phyloP scores from a whole-genome alignment of 2,329 filamentous ascomycete species.

The Capronia americana region DNA sequence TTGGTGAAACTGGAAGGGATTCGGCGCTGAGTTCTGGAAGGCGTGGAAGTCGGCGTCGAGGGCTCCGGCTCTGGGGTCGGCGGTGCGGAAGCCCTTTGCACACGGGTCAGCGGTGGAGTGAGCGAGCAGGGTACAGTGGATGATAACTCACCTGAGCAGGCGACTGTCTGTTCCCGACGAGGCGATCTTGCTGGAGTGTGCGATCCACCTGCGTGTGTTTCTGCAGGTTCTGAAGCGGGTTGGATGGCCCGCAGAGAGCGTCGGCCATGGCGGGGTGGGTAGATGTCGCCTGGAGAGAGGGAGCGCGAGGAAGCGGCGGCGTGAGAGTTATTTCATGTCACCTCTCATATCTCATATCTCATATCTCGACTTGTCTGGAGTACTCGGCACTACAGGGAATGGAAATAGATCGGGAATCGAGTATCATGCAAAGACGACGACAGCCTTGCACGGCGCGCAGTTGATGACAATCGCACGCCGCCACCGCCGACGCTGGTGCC shows the following conservation, averaged over 20 bases:
- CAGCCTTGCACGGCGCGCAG: not conserved
- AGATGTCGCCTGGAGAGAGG: not conserved
- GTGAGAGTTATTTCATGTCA: conserved; percentile 9
- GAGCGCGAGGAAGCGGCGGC: not conserved
- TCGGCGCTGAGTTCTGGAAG: conserved; percentile 63
- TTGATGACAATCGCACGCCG: not conserved
- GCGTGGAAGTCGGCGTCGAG: conserved; percentile 73
- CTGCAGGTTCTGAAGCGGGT: conserved; percentile 74
- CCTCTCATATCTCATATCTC: not conserved
- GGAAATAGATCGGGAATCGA: not conserved
- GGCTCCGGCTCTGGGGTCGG: conserved; percentile 59
- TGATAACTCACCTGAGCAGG: conserved; percentile 59
- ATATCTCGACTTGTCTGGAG: not conserved
- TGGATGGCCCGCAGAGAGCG: conserved; percentile 75
- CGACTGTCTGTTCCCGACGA: conserved; percentile 59
- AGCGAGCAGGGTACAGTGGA: conserved; percentile 1
- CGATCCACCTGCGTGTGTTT: conserved; percentile 72
- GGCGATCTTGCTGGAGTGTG: conserved; percentile 74
- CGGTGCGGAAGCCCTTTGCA: conserved; percentile 67
- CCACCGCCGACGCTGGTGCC: no score
- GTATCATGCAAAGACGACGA: not conserved
- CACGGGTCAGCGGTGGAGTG: not conserved
- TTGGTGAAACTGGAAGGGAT: conserved; percentile 43
- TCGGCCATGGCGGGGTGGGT: conserved; percentile 62
- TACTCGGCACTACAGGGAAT: not conserved